phyloP scores from a whole-genome alignment of 2,329 filamentous ascomycete species.

The Pseudodiploospora longispora region DNA sequence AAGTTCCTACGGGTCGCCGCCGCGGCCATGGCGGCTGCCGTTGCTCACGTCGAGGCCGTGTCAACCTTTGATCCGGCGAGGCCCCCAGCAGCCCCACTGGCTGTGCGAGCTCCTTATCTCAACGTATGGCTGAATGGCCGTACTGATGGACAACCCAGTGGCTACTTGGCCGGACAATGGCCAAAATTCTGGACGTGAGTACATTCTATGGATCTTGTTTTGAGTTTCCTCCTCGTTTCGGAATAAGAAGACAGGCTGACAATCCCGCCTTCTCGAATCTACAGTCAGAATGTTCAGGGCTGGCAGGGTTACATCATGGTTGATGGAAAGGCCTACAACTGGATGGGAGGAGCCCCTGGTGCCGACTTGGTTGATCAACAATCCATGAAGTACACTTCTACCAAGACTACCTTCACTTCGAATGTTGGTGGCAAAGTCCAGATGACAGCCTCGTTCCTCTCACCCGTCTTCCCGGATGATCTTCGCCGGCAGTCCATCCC shows the following conservation, averaged over 20 bases:
- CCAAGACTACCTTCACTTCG: conserved; percentile 62
- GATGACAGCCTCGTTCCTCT: conserved; percentile 63
- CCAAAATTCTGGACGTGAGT: conserved; percentile 60
- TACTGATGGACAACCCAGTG: conserved; percentile 53
- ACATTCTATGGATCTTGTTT: background rate
- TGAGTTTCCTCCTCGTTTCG: background rate
- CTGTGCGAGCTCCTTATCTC: conserved; percentile 67
- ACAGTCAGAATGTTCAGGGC: conserved; percentile 39
- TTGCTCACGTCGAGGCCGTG: conserved; percentile 11
- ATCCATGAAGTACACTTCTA: conserved; percentile 62
- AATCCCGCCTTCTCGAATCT: conserved; percentile 20
- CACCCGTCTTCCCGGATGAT: conserved; percentile 60
- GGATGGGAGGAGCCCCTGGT: conserved; percentile 54
- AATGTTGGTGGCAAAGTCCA: conserved; percentile 52
- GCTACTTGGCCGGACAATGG: conserved; percentile 62
- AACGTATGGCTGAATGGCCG: conserved; percentile 61
- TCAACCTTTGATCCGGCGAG: conserved; percentile 57
- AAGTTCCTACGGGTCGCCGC: conserved; percentile 14
- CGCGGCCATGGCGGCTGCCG: conserved; percentile 11
- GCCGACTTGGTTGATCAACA: conserved; percentile 49
- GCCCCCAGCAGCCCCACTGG: conserved; percentile 62
- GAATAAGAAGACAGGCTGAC: background rate
- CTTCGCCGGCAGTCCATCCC: conserved; percentile 58
- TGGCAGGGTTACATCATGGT: conserved; percentile 66
- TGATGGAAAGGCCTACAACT: conserved; percentile 55